A percentile compares a stretch with the other conserved stretches of the same genome.
Conservation (phyloP, 2,329 filamentous ascomycete species). For the Claviceps maximensis region DNA sequence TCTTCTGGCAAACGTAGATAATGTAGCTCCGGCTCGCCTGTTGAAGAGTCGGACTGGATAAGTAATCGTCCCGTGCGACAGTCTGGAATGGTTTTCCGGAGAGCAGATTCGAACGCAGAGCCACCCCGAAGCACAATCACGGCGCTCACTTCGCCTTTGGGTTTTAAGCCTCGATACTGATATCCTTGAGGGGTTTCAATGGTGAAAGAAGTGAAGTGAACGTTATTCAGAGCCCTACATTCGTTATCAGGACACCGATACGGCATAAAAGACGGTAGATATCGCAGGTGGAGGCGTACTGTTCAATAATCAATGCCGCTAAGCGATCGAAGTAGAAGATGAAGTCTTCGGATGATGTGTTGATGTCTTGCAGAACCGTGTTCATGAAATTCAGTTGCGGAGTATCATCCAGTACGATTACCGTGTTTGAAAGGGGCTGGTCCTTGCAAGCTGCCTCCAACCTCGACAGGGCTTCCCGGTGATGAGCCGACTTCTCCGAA, state of each 20-base stretch:
- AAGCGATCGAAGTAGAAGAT: slow-evolving; percentile 95
- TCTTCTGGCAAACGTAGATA: slow-evolving; percentile 69
- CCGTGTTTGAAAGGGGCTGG: slow-evolving; percentile 59
- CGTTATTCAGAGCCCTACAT: slow-evolving; percentile 59
- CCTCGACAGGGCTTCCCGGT: slow-evolving; percentile 64
- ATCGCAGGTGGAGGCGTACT: slow-evolving; percentile 31
- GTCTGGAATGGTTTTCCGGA: slow-evolving; percentile 84
- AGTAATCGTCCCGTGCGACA: slow-evolving; percentile 79
- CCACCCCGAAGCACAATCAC: slow-evolving; percentile 84
- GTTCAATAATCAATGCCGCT: slow-evolving; percentile 70
- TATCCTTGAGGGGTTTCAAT: slow-evolving; percentile 60
- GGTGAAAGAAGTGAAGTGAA: slow-evolving; percentile 49
- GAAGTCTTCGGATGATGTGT: slow-evolving; percentile 75
- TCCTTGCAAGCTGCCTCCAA: slow-evolving; percentile 61
- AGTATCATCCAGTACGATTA: slow-evolving; percentile 61
- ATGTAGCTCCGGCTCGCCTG: slow-evolving; percentile 85
- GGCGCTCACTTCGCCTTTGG: slow-evolving; percentile 65
- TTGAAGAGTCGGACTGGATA: slow-evolving; percentile 77
- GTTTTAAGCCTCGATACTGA: slow-evolving; percentile 57
- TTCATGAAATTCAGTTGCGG: slow-evolving; percentile 78
- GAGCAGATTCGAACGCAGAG: slow-evolving; percentile 72
- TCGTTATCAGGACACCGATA: slow-evolving; percentile 8
- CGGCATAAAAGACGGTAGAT: slow-evolving; percentile 1
- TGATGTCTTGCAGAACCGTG: slow-evolving; percentile 73
- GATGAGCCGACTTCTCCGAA: slow-evolving; percentile 69